phyloP scores from a whole-genome alignment of 192 early-diverging fungal species.

The Tieghemiomyces parasiticus region DNA sequence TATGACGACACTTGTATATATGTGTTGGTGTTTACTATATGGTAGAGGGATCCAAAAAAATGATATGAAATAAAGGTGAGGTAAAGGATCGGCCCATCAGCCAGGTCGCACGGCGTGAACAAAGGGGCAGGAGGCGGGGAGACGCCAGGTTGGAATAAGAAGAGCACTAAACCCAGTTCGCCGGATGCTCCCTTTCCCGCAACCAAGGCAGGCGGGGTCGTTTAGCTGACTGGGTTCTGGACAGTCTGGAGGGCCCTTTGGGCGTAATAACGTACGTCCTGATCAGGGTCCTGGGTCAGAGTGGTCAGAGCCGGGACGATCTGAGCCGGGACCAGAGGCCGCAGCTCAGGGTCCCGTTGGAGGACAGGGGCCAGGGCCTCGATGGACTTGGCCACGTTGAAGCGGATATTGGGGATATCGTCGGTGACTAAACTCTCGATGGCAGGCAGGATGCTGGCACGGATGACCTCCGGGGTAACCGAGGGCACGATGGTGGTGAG shows the following conservation, averaged over 20 bases:
- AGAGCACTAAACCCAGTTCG: too few relatives aligned
- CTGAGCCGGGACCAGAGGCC: slow-evolving; percentile 39
- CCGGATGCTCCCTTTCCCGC: too few relatives aligned
- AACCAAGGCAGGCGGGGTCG: too few relatives aligned
- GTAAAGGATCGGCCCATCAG: too few relatives aligned
- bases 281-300: slow-evolving; percentile 77
- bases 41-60: too few relatives aligned
- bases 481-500: slow-evolving; percentile 83
- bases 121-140: too few relatives aligned
- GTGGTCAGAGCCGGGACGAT: slow-evolving; percentile 73
- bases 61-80: too few relatives aligned
- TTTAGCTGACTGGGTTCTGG: background rate
- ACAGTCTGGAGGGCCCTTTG: slow-evolving; percentile 44
- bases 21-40: too few relatives aligned
- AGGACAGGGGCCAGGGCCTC: slow-evolving; percentile 71
- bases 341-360: slow-evolving; percentile 44
- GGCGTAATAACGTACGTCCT: slow-evolving; percentile 90
- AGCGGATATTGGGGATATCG: slow-evolving; percentile 98
- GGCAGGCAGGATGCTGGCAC: slow-evolving; percentile 78
- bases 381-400: slow-evolving; percentile 95
- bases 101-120: too few relatives aligned
- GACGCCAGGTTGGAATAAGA: too few relatives aligned
- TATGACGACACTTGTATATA: too few relatives aligned
- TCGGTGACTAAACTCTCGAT: slow-evolving; percentile 71
- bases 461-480: slow-evolving; percentile 73